Base-by-base conservation (phyloP, 768 basidiomycete genomes). In the Suillus lakei region DNA sequence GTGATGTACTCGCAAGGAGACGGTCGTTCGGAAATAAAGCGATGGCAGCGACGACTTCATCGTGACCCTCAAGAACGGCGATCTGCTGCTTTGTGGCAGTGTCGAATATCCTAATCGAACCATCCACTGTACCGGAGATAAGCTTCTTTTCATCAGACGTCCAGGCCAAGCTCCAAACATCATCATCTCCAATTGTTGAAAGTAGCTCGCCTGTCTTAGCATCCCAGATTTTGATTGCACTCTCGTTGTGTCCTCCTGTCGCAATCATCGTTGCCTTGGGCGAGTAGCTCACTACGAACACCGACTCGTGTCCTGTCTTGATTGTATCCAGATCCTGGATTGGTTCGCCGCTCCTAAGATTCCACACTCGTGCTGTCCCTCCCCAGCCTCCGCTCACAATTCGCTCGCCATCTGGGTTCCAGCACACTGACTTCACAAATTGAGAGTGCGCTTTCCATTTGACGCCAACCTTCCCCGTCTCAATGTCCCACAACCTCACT, bases 381-480 rank as follows among this genome's bases (percentile, higher is more conserved):
- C 71, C 72, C 16, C n/a, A 28, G 4, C 67, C 58, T 34, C 60
- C 65, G 18, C 69, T 62, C 54, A 68, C 60, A 4, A 73, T 38
- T 26, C 41, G 54, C 38, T 58, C 39, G 21, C 67, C 70, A 54
- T 71, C 65, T 5, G 44, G 44, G 8, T 8, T n/a, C 44, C 44
- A 46, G 28, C 51, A 53, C 3, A 41, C 51, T n/a, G 32, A 55
- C 6, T 1, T 2, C 12, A 50, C 38, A 9, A 0, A 28, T 6
- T 1, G 2, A 30, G 41, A 3, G 15, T 44, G 60, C 16, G 15
- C 60, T 32, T 5, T 32, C 41, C 50, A 51, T 51, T 9, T 30
- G 26, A 6, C 7, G 26, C 16, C 13, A 3, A 61, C 60, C 28
- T 61, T 41, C 66, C 46, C 28, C 43, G 60, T 30, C 51, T 53